Evolutionary conservation across 163 green algal genomes (phyloP), one percentile per base, ranked within the genome.

Genomic region (Scenedesmus sp.): DNA sequence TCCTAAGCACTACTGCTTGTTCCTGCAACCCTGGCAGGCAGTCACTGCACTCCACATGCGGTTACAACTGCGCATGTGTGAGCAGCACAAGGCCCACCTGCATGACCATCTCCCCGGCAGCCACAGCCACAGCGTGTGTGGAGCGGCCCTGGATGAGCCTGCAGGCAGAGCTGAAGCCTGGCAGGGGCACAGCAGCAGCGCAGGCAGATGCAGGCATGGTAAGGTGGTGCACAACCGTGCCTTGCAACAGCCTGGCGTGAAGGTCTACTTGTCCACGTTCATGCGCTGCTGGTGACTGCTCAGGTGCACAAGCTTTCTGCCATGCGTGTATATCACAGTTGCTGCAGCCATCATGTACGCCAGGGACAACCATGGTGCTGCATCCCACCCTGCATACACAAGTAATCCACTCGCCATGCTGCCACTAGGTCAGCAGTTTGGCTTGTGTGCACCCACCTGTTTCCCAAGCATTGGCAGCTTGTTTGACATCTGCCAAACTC

Each of bases 91-190:
- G 59, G 9, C 15, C 64, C 16, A 90, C 85, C 85, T 90, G 85
- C 64, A 90, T 73, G 16, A 90, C 85, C 85, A 90, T 90, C 46
- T 82, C 23, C 2, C 85, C 85, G 12, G 62, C 85, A 66, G 82
- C 85, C 34, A 90, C 66, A 8, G 85, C 85, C 5, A 62, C 62
- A 23, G 85, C 18, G 46, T 90, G 85, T 12, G 3, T 90, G 12
- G 85, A 90, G n/a, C 85, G 85, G 54, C 52, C 23, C 62, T 90
- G 85, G 52, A 90, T 90, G 20, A 90, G 62, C 59, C 85, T 52
- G n/a, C 85, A 90, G 3, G 85, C 85, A 7, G 85, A 90, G 34
- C 54, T 26, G 67, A 90, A 82, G 5, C 85, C 85, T 90, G 54
- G 10, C 13, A 73, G 34, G 34, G 9, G 10, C 59, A 66, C 59